Conservation (phyloP, 768 basidiomycete genomes). For the Boletus patriciae region DNA sequence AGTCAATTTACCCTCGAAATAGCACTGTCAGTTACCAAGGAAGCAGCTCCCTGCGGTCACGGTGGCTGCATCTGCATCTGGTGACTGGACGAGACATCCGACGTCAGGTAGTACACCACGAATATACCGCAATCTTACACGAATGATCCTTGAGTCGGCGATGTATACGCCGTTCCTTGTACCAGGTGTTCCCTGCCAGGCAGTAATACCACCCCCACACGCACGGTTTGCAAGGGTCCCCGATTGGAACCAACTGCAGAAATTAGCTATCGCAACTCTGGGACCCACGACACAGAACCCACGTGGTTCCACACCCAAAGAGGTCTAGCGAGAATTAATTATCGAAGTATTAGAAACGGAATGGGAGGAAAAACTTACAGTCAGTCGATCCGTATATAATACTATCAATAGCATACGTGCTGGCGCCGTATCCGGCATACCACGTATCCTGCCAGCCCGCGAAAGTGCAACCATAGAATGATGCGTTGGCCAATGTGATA, state of each 20-base stretch:
- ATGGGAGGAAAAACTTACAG: conserved; percentile 40
- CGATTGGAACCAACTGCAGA: conserved; percentile 57
- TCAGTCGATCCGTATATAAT: conserved; percentile 64
- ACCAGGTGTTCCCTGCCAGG: conserved; percentile 54
- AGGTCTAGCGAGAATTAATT: not conserved
- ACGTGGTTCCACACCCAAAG: conserved; percentile 16
- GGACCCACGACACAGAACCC: not conserved
- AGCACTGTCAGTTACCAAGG: conserved; percentile 39
- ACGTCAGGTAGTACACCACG: not conserved
- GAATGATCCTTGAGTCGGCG: conserved; percentile 52
- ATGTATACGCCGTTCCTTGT: conserved; percentile 56
- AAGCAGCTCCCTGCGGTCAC: conserved; percentile 47
- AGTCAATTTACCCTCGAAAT: not conserved
- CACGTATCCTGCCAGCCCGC: conserved; percentile 42
- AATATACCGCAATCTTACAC: conserved; percentile 38
- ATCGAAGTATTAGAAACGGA: not conserved
- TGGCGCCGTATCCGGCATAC: conserved; percentile 59
- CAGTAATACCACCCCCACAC: conserved; percentile 64
- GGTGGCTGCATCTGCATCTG: conserved; percentile 54
- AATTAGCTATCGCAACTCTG: not conserved
- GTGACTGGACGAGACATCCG: conserved; percentile 42
- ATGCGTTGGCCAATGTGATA: conserved; percentile 64
- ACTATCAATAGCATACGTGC: conserved; percentile 61
- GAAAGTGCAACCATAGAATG: conserved; percentile 40
- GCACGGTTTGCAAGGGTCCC: conserved; percentile 59